Conservation (phyloP, 345 rosid species). For the Corchorus capsularis region DNA sequence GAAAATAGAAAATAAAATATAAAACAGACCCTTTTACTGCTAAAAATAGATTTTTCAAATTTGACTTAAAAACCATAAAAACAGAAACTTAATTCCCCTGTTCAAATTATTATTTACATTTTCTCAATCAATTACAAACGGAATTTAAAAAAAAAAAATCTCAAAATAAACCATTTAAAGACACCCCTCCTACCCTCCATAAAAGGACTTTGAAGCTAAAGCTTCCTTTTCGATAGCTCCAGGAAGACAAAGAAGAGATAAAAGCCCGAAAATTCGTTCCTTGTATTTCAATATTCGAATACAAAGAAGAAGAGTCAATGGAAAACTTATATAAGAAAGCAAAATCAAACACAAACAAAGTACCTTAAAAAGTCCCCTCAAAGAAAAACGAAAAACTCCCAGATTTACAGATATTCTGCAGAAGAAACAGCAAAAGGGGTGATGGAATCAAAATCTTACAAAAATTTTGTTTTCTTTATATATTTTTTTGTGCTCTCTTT, state of each 20-base stretch:
- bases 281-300: slow-evolving; percentile 34
- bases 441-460: neutral
- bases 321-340: slow-evolving; percentile 3
- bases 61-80: neutral
- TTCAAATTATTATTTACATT: neutral
- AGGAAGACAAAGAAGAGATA: neutral
- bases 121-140: neutral
- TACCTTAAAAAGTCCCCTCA: slow-evolving; percentile 21
- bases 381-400: neutral
- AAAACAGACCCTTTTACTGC: slow-evolving; percentile 8
- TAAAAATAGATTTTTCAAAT: slow-evolving; percentile 21
- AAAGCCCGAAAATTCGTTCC: slow-evolving; percentile 19
- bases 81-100: neutral
- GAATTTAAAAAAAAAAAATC: slow-evolving; percentile 12
- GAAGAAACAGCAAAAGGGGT: neutral
- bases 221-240: slow-evolving; percentile 9
- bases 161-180: neutral
- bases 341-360: neutral
- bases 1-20: neutral
- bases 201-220: neutral
- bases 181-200: neutral
- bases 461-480: neutral
- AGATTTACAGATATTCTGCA: slow-evolving; percentile 10
- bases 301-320: slow-evolving; percentile 37
- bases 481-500: neutral